Evolutionary conservation across 1,139 yeast genomes (phyloP).

Genomic region (Waltiozyma sp.): DNA sequence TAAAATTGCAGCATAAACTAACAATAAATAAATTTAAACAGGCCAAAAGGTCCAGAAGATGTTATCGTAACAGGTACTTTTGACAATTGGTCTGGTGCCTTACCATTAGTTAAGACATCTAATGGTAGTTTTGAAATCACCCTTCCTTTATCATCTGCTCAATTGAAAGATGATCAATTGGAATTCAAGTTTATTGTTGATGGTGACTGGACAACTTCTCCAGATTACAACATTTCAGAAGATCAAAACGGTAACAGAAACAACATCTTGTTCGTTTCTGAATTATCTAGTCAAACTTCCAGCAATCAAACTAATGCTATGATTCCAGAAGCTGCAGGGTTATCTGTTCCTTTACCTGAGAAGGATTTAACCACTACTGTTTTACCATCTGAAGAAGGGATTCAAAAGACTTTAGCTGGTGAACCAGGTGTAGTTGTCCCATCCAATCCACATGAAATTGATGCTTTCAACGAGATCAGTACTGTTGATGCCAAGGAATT

Average conservation of each 20-base stretch:
- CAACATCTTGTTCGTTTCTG: conserved; percentile 36
- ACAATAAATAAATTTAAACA: conserved; percentile 11
- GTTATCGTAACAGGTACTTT: conserved; percentile 71
- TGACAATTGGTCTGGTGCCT: conserved; percentile 59
- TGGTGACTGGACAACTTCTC: conserved; percentile 53
- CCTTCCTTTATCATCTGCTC: conserved; percentile 33
- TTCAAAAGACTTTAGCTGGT: conserved; percentile 8
- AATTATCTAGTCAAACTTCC: conserved; percentile 14
- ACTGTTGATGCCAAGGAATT: conserved; percentile 37
- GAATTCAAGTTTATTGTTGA: conserved; percentile 67
- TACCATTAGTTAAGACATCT: conserved; percentile 46
- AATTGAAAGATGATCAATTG: conserved; percentile 32
- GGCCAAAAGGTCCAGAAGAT: conserved; percentile 69
- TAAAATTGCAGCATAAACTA: too few relatives aligned
- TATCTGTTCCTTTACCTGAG: conserved; percentile 9
- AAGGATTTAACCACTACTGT: conserved; percentile 13
- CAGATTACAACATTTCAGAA: conserved; percentile 34
- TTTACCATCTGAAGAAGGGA: conserved; percentile 17
- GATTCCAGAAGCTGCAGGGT: conserved; percentile 48
- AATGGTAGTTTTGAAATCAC: conserved; percentile 52
- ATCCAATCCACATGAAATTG: conserved; percentile 35
- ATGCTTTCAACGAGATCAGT: conserved; percentile 34
- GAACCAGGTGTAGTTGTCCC: conserved; percentile 31
- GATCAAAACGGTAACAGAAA: conserved; percentile 53
- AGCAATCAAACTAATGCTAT: conserved; percentile 19